These are phyloP conservation scores for Meripilus lineatus DNA, from an alignment of 1,284 basidiomycete species.

Conservation along the genomic window DNA sequence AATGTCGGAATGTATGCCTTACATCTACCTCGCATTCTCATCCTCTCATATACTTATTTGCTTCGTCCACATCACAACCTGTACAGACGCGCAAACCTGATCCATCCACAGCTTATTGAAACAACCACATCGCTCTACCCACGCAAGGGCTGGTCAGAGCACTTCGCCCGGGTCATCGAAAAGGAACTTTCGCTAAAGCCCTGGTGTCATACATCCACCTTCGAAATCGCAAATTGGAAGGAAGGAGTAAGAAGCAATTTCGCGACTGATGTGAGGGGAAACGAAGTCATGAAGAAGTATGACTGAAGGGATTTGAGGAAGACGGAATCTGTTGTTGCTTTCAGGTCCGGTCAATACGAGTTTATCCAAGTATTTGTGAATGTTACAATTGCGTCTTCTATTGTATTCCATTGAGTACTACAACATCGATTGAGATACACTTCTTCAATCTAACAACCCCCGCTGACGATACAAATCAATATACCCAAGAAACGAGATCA, in stretches of 20 bases:
- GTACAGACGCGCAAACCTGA: slow-evolving; percentile 42
- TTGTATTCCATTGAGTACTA: no score
- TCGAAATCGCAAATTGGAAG: slow-evolving; percentile 44
- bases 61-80: background rate
- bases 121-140: slow-evolving; percentile 39
- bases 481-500: no score
- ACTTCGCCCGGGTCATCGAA: slow-evolving; percentile 43
- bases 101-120: slow-evolving; percentile 40
- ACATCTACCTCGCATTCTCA: background rate
- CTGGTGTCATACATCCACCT: slow-evolving; percentile 48
- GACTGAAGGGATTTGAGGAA: no score
- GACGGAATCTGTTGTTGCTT: no score
- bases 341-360: no score
- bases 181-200: slow-evolving; percentile 44
- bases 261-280: slow-evolving; percentile 42
- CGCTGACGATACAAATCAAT: no score
- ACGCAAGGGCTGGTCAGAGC: slow-evolving; percentile 42
- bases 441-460: no score
- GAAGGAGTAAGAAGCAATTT: slow-evolving; percentile 42
- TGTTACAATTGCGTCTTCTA: no score
- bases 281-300: slow-evolving; percentile 38
- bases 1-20: slow-evolving; percentile 41
- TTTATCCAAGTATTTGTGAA: no score
- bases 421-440: no score
- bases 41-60: background rate